Evolutionary conservation across 495 filamentous ascomycete species (phyloP), one percentile per base, ranked within the genome.

Genomic region (Chaetomium tenue): DNA sequence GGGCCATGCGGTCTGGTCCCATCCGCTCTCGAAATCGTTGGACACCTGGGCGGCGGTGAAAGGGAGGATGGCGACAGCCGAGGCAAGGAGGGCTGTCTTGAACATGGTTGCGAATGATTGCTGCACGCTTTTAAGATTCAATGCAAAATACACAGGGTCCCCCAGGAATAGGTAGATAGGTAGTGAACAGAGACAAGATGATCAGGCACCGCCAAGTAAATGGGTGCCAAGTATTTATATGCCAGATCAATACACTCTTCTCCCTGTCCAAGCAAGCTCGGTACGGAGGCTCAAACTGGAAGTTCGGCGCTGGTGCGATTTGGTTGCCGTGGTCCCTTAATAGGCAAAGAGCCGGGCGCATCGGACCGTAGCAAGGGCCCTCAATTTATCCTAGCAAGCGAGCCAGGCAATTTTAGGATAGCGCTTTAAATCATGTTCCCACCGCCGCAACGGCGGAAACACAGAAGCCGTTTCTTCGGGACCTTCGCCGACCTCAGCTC

Each of bases 11-110:
- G 79, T 66, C 57, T 80, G 58, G 67, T 84, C 78, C 81, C 77
- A 84, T 40, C 83, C 83, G 58, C 63, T 75, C 70, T 86, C 83
- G 59, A 86, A 86, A 66, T 74, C 75, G 33, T 81, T 79, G n/a
- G 78, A 75, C 66, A 85, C 70, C 62, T 85, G 83, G 44, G 68
- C 83, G 39, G 82, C 60, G 54, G 81, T 20, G 13, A 55, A 74
- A 61, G 77, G 72, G 5, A 80, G 75, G 42, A 82, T 65, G 60
- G 80, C 67, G 16, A 37, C 33, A 37, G 78, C 81, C 33, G 84
- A 76, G 59, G 78, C 76, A 48, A 83, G 68, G 58, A 82, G 72
- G 65, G 75, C 75, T 57, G 70, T 70, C 48, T 63, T 25, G 51
- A 63, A 9, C 61, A 63, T 63, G 61, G 42, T 28, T 51, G 47